Percentiles rank a stretch among this genome's conserved stretches.
Conservation (phyloP, 768 basidiomycete species). For the Tulasnella sp. region DNA sequence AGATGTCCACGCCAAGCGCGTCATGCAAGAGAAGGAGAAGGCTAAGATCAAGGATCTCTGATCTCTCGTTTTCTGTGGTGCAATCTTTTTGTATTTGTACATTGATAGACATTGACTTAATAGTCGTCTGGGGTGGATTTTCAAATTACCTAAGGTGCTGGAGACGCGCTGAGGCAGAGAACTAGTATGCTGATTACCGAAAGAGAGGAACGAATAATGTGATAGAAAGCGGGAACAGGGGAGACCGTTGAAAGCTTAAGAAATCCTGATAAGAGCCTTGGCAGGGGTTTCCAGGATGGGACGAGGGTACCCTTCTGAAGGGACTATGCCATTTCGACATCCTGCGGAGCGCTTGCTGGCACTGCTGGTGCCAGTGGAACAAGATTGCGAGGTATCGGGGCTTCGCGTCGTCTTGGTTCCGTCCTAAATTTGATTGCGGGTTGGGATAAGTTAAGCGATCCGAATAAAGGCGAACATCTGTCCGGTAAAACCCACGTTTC, state of each 20-base stretch:
- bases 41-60: constrained; percentile 59
- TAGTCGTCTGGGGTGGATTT: too few relatives aligned
- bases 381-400: constrained; percentile 7
- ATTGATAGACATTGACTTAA: too few relatives aligned
- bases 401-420: constrained; percentile 5
- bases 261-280: too few relatives aligned
- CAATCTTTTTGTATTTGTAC: background rate
- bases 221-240: too few relatives aligned
- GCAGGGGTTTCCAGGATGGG: too few relatives aligned
- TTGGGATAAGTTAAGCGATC: background rate
- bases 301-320: background rate
- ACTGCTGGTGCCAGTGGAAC: background rate
- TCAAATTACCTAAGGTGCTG: too few relatives aligned
- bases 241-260: too few relatives aligned
- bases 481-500: constrained; percentile 26
- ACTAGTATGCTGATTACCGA: background rate
- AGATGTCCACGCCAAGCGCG: constrained; percentile 76
- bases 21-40: constrained; percentile 75
- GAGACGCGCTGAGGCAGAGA: background rate
- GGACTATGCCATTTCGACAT: constrained; percentile 9
- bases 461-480: background rate
- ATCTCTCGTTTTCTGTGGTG: background rate
- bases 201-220: background rate
- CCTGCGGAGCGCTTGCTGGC: background rate
- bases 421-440: background rate